phyloP scores from a whole-genome alignment of 1,139 yeast species.

The Yamadazyma aaseri region DNA sequence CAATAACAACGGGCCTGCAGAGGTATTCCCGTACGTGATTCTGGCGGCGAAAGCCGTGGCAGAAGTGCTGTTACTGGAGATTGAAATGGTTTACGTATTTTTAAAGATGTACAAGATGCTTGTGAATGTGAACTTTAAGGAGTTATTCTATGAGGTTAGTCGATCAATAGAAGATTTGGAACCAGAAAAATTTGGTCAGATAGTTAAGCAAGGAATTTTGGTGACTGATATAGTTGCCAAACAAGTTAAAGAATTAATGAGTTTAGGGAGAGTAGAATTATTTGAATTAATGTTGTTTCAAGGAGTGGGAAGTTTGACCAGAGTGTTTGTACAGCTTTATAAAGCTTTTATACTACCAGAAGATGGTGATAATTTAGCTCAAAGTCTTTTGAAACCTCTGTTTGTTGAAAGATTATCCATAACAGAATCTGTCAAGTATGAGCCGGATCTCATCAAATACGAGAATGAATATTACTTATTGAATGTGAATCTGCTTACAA shows the following conservation, averaged over 20 bases:
- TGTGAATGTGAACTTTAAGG: slow-evolving; percentile 29
- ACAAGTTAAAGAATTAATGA: slow-evolving; percentile 24
- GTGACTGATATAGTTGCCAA: slow-evolving; percentile 25
- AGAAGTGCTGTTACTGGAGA: slow-evolving; percentile 13
- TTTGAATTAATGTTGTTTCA: slow-evolving; percentile 42
- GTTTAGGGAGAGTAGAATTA: slow-evolving; percentile 8
- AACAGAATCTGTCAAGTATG: slow-evolving; percentile 19
- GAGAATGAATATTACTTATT: slow-evolving; percentile 47
- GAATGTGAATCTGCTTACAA: slow-evolving; percentile 40
- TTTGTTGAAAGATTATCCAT: neutral
- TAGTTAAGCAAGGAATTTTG: slow-evolving; percentile 38
- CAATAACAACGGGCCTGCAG: slow-evolving; percentile 16
- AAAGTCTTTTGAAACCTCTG: too few species aligned
- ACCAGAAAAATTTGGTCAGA: slow-evolving; percentile 30
- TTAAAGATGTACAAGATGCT: slow-evolving; percentile 35
- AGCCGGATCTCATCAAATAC: slow-evolving; percentile 36
- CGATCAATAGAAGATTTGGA: slow-evolving; percentile 37
- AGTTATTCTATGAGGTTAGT: slow-evolving; percentile 37
- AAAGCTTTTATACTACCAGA: too few species aligned
- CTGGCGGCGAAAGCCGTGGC: slow-evolving; percentile 4
- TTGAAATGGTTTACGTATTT: slow-evolving; percentile 31
- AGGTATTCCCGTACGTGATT: slow-evolving; percentile 5
- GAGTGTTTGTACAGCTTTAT: slow-evolving; percentile 21
- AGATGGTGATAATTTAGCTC: neutral
- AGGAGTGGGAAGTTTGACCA: slow-evolving; percentile 38